Conservation (phyloP, 306 rosid genomes). For the Malus domestica region DNA sequence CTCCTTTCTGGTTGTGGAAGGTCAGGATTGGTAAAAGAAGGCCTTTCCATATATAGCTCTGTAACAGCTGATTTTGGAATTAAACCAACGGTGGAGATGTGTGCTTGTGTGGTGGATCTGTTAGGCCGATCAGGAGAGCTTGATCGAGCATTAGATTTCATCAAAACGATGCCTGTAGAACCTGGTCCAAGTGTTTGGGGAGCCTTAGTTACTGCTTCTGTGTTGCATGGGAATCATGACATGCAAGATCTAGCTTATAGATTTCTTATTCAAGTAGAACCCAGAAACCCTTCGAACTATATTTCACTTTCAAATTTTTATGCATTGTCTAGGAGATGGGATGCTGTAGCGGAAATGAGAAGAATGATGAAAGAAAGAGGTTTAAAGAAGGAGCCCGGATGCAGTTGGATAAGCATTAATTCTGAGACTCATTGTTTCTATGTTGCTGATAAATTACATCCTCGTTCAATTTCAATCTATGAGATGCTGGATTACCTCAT, state of each 20-base stretch:
- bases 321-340: conserved; percentile 67
- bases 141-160: conserved; percentile 52
- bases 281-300: conserved; percentile 66
- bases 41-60: conserved; percentile 50
- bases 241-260: conserved; percentile 54
- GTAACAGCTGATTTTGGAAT: conserved; percentile 27
- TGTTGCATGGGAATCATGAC: conserved; percentile 46
- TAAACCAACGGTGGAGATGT: conserved; percentile 62
- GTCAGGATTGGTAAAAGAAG: conserved; percentile 68
- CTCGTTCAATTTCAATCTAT: conserved; percentile 52
- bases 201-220: conserved; percentile 56
- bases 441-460: conserved; percentile 68
- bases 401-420: conserved; percentile 69
- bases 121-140: conserved; percentile 62
- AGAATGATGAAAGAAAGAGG: conserved; percentile 65
- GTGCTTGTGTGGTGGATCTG: conserved; percentile 75
- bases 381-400: conserved; percentile 62
- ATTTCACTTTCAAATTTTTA: conserved; percentile 60
- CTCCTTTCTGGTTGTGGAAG: conserved; percentile 69
- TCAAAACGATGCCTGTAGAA: conserved; percentile 44
- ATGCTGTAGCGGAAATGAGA: conserved; percentile 61
- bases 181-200: conserved; percentile 82
- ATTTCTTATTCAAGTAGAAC: conserved; percentile 57
- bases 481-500: conserved; percentile 47
- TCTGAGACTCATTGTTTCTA: conserved; percentile 51